Percentiles rank a stretch among this genome's conserved stretches.
Evolutionary conservation across 768 basidiomycete species (phyloP).

Genomic region (Trametes elegans): DNA sequence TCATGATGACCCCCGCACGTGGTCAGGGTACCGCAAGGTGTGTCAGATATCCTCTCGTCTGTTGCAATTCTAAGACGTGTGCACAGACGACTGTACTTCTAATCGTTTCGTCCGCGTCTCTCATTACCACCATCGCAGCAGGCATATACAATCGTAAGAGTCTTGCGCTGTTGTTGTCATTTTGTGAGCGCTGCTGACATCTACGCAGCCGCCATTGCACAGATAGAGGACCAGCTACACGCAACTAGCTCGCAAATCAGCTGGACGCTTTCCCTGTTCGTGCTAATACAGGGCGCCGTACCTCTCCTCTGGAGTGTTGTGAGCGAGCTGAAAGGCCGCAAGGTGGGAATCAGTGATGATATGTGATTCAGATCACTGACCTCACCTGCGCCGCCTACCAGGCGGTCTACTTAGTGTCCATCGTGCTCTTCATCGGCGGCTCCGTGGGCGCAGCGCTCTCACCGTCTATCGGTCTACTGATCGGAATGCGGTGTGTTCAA

Average conservation of each 20-base stretch:
- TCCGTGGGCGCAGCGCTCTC: constrained; percentile 56
- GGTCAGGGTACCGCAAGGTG: constrained; percentile 24
- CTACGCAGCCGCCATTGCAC: constrained; percentile 52
- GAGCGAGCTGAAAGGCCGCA: constrained; percentile 74
- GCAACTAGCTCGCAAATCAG: constrained; percentile 63
- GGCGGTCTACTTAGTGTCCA: constrained; percentile 53
- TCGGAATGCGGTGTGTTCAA: constrained; percentile 66
- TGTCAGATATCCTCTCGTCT: too few relatives aligned
- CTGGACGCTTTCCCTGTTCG: constrained; percentile 64
- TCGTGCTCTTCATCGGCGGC: constrained; percentile 51
- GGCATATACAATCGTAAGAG: constrained; percentile 61
- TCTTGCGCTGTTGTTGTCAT: background rate
- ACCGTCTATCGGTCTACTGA: constrained; percentile 50
- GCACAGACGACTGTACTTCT: constrained; percentile 35
- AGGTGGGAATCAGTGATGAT: constrained; percentile 37
- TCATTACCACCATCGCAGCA: constrained; percentile 53
- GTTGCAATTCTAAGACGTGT: background rate
- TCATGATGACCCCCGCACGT: constrained; percentile 24
- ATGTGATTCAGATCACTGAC: background rate
- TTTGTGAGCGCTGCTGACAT: background rate
- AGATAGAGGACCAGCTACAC: constrained; percentile 56
- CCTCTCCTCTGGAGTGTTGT: constrained; percentile 67
- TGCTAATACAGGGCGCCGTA: constrained; percentile 63
- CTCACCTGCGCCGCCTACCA: constrained; percentile 21
- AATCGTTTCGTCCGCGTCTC: constrained; percentile 50